Conservation (phyloP, 2,329 filamentous ascomycete genomes). For the Macroventuria anomochaeta region DNA sequence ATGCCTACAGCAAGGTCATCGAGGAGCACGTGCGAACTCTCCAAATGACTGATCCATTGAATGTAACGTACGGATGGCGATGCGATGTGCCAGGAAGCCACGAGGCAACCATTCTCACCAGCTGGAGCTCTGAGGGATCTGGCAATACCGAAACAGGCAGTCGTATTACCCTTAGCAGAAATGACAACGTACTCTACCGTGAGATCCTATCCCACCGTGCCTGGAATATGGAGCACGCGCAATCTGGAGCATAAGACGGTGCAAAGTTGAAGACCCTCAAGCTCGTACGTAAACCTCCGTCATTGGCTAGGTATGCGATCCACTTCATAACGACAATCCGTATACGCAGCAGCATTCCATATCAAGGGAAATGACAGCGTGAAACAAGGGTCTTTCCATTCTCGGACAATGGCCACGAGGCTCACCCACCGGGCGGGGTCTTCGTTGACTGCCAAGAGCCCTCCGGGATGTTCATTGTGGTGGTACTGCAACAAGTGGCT, state of each 20-base stretch:
- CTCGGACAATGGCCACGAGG: constrained; percentile 5
- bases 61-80: constrained; percentile 33
- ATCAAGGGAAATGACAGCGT: not conserved
- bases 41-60: constrained; percentile 22
- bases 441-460: not conserved
- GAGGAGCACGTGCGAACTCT: constrained; percentile 23
- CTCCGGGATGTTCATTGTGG: not conserved
- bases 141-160: constrained; percentile 23
- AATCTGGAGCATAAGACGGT: constrained; percentile 3
- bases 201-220: constrained; percentile 23
- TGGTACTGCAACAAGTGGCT: constrained; percentile 8
- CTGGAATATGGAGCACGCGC: constrained; percentile 28
- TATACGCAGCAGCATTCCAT: not conserved
- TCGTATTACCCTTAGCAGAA: constrained; percentile 9
- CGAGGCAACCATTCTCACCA: constrained; percentile 34
- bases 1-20: constrained; percentile 22
- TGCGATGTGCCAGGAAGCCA: constrained; percentile 31
- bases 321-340: not conserved
- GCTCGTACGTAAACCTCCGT: not conserved
- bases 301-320: not conserved
- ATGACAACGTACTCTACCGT: constrained; percentile 20
- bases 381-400: constrained; percentile 1
- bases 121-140: constrained; percentile 26
- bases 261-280: not conserved
- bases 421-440: not conserved